Conservation (phyloP, 352 stramenopile genomes). For the Albugo candida region DNA sequence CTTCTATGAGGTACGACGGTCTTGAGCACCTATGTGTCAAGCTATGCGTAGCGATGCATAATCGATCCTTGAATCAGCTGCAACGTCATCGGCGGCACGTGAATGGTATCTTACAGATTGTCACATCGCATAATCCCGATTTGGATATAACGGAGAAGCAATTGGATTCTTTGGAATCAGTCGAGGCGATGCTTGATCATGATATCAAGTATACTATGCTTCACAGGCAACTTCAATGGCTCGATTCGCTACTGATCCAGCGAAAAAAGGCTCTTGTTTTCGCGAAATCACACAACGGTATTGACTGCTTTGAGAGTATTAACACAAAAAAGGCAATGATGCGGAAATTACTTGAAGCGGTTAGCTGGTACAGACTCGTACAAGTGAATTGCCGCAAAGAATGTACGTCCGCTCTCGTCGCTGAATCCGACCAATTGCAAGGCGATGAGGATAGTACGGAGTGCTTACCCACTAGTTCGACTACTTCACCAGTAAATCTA, state of each 20-base stretch:
- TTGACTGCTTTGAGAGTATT: conserved; percentile 36
- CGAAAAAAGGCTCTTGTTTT: conserved; percentile 24
- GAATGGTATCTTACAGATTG: conserved; percentile 56
- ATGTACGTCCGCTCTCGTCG: conserved; percentile 27
- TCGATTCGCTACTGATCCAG: conserved; percentile 22
- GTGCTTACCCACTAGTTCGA: no score
- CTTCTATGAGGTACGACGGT: conserved; percentile 23
- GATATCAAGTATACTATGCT: conserved; percentile 61
- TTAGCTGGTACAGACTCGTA: conserved; percentile 72
- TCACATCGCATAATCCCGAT: conserved; percentile 59
- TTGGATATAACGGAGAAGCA: conserved; percentile 61
- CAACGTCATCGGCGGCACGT: conserved; percentile 60
- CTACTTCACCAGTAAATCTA: no score
- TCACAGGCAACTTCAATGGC: conserved; percentile 27
- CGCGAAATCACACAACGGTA: conserved; percentile 39
- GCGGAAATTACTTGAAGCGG: conserved; percentile 50
- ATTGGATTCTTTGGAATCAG: conserved; percentile 57
- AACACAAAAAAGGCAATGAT: conserved; percentile 42
- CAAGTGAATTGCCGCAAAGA: conserved; percentile 56
- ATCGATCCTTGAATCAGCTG: conserved; percentile 58
- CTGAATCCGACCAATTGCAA: background rate
- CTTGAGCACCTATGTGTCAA: conserved; percentile 32
- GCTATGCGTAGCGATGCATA: conserved; percentile 30
- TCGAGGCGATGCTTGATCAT: conserved; percentile 42
- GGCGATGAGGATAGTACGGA: background rate